These are phyloP conservation scores for Trametes villosa DNA, from an alignment of 768 basidiomycete species.

Conservation along the genomic window DNA sequence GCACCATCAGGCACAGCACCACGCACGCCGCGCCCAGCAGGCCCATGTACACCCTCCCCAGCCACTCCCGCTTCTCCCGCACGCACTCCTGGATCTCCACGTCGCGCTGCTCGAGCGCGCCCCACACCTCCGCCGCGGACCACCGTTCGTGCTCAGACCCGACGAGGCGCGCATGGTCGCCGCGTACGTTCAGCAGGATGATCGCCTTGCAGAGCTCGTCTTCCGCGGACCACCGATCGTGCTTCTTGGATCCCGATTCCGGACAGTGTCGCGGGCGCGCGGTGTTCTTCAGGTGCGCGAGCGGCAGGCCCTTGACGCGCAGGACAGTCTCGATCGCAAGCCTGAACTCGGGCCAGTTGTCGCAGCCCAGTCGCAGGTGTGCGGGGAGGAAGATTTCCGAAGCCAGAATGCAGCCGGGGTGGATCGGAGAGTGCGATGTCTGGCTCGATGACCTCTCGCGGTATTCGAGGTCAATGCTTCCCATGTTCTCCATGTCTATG, in stretches of 20 bases:
- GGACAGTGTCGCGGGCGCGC: neutral
- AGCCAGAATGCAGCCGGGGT: no score
- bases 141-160: conserved; percentile 5
- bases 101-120: neutral
- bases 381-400: conserved; percentile 10
- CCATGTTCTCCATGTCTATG: no score
- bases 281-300: conserved; percentile 9
- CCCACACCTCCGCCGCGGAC: conserved; percentile 9
- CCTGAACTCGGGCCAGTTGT: conserved; percentile 18
- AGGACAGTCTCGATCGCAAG: conserved; percentile 12
- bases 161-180: conserved; percentile 1
- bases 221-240: conserved; percentile 2
- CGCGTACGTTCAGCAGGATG: conserved; percentile 14
- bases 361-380: conserved; percentile 2
- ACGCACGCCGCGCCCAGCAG: neutral
- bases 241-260: no score
- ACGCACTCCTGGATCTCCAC: neutral
- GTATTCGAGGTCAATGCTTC: no score
- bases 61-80: neutral
- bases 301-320: conserved; percentile 3
- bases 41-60: neutral
- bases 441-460: no score
- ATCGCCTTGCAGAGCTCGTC: conserved; percentile 19
- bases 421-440: no score
- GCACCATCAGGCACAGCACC: neutral